Percentiles rank a stretch among this genome's conserved stretches.
Evolutionary conservation across 495 filamentous ascomycete species (phyloP).

Genomic region (Penicillium canescens): DNA sequence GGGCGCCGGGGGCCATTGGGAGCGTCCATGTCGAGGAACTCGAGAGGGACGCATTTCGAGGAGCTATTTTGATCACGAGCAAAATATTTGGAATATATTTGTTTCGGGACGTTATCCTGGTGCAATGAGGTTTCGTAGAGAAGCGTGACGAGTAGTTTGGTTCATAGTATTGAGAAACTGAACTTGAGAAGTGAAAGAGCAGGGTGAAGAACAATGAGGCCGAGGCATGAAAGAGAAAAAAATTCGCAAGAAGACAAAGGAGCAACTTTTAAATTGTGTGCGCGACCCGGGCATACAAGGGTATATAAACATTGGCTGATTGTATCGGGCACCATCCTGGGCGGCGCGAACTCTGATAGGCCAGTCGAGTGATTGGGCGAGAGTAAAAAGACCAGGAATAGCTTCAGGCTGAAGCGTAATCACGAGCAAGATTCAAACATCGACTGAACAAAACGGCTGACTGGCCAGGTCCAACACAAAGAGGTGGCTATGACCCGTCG

Average conservation of each 20-base stretch:
- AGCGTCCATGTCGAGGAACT: constrained; percentile 19
- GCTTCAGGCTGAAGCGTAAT: constrained; percentile 23
- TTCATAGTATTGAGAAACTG: constrained; percentile 24
- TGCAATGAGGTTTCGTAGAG: constrained; percentile 19
- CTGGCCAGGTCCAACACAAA: neutral
- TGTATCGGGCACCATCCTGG: constrained; percentile 28
- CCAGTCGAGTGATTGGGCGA: constrained; percentile 23
- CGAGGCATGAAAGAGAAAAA: constrained; percentile 4
- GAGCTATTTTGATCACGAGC: constrained; percentile 13
- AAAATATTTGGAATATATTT: constrained; percentile 1
- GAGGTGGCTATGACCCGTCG: constrained; percentile 7
- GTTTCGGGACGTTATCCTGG: constrained; percentile 15
- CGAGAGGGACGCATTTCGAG: constrained; percentile 27
- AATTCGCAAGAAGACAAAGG: constrained; percentile 22
- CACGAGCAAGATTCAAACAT: constrained; percentile 9
- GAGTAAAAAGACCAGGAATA: constrained; percentile 21
- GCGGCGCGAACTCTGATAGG: constrained; percentile 21
- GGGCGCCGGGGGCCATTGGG: constrained; percentile 42
- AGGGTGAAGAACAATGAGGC: constrained; percentile 6
- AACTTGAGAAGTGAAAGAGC: constrained; percentile 13
- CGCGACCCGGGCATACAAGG: constrained; percentile 13
- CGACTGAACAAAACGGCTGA: constrained; percentile 1
- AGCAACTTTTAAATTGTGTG: constrained; percentile 7
- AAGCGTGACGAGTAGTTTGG: constrained; percentile 10
- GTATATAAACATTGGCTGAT: constrained; percentile 25